phyloP scores from a whole-genome alignment of 352 stramenopile genomes.

The Pythium sp. region DNA sequence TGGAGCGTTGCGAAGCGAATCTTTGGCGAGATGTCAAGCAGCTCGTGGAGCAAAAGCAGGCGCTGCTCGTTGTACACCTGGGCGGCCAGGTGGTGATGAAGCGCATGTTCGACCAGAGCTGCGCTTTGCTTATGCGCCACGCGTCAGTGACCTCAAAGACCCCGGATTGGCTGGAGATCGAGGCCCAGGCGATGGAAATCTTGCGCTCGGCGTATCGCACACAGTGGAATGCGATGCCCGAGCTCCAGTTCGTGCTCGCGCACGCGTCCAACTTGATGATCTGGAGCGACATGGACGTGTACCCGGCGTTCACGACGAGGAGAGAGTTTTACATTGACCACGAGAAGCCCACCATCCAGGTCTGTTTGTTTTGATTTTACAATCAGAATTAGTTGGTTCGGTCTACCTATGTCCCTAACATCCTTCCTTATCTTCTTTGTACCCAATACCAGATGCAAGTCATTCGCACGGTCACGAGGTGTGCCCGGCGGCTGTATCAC shows the following conservation, averaged over 20 bases:
- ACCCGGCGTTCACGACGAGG: conserved; percentile 57
- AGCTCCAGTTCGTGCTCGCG: conserved; percentile 53
- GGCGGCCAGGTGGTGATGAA: conserved; percentile 68
- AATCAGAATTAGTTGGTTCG: not conserved
- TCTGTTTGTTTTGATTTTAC: conserved; percentile 5
- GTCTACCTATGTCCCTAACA: not conserved
- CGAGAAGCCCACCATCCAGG: conserved; percentile 52
- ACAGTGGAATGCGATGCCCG: conserved; percentile 54
- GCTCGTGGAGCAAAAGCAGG: conserved; percentile 27
- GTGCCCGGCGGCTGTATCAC: conserved; percentile 57
- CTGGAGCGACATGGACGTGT: conserved; percentile 74
- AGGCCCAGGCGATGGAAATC: conserved; percentile 44
- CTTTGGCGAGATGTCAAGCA: conserved; percentile 46
- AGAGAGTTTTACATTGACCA: conserved; percentile 57
- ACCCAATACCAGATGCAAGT: conserved; percentile 64
- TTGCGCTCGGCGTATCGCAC: conserved; percentile 65
- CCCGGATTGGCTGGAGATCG: conserved; percentile 40
- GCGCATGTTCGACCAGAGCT: conserved; percentile 68
- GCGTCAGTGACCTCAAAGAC: conserved; percentile 24
- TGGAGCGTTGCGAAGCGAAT: conserved; percentile 41
- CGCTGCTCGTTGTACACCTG: conserved; percentile 59
- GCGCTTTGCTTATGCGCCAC: conserved; percentile 52
- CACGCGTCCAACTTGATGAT: conserved; percentile 81
- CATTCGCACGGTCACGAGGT: conserved; percentile 57
- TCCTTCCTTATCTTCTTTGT: not conserved